Conservation (phyloP, 495 filamentous ascomycete species). For the Trichoderma orchidacearum region DNA sequence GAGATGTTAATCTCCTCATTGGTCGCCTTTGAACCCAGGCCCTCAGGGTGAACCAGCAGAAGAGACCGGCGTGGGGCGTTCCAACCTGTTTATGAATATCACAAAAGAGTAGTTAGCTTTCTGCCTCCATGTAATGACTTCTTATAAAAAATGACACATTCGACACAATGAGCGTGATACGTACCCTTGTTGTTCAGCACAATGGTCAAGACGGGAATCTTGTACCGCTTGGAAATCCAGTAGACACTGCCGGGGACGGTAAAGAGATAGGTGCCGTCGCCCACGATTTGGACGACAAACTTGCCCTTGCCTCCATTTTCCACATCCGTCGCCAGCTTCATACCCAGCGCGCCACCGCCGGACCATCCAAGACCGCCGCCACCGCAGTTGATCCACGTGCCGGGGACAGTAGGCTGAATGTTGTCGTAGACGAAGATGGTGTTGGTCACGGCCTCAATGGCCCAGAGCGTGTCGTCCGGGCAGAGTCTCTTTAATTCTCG, state of each 20-base stretch:
- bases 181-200: conserved; percentile 84
- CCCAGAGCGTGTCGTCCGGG: conserved; percentile 69
- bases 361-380: conserved; percentile 92
- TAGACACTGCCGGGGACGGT: conserved; percentile 81
- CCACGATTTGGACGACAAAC: conserved; percentile 87
- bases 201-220: conserved; percentile 79
- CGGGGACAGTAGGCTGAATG: conserved; percentile 60
- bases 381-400: conserved; percentile 86
- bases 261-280: conserved; percentile 87
- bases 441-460: conserved; percentile 81
- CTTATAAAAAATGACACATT: background rate
- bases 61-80: conserved; percentile 69
- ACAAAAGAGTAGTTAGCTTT: conserved; percentile 4
- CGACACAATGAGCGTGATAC: background rate
- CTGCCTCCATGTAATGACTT: too few relatives aligned
- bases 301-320: conserved; percentile 52
- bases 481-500: conserved; percentile 46
- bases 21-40: conserved; percentile 58
- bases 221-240: conserved; percentile 80
- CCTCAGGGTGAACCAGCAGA: conserved; percentile 72
- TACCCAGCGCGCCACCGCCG: conserved; percentile 76
- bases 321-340: conserved; percentile 68
- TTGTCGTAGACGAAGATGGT: conserved; percentile 69
- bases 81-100: conserved; percentile 43
- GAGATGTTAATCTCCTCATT: conserved; percentile 86